Conservation (phyloP, 352 stramenopile genomes). For the Pythium phragmiticola region DNA sequence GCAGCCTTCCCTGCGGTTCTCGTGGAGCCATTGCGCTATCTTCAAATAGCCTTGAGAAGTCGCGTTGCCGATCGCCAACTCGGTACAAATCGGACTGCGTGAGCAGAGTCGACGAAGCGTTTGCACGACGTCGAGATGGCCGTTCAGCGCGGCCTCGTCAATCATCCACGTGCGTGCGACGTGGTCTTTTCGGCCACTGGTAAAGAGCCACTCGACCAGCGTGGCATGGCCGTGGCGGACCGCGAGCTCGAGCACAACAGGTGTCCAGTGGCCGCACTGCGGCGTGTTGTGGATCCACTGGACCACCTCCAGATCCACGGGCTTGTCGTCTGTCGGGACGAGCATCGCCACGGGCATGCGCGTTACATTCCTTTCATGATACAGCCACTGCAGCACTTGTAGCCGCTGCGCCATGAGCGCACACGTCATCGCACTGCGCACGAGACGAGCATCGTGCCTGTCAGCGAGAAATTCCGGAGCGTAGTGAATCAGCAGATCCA, state of each 20-base stretch:
- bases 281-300: conserved; percentile 9
- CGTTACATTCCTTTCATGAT: background rate
- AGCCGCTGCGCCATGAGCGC: background rate
- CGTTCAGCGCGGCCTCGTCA: background rate
- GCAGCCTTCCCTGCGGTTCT: background rate
- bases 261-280: conserved; percentile 6
- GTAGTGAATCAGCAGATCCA: background rate
- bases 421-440: background rate
- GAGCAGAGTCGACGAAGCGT: background rate
- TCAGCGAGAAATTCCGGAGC: background rate
- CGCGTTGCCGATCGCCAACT: background rate
- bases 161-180: background rate
- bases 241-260: background rate
- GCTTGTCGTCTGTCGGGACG: background rate
- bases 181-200: background rate
- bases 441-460: background rate
- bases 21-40: background rate
- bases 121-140: background rate
- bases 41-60: background rate
- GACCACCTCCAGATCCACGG: background rate
- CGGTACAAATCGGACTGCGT: background rate
- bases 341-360: background rate
- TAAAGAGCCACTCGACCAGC: background rate
- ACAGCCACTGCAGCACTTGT: background rate
- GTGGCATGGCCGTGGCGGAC: background rate